Base-by-base conservation (phyloP, 2,329 filamentous ascomycete genomes). In the Laburnicola sp. region DNA sequence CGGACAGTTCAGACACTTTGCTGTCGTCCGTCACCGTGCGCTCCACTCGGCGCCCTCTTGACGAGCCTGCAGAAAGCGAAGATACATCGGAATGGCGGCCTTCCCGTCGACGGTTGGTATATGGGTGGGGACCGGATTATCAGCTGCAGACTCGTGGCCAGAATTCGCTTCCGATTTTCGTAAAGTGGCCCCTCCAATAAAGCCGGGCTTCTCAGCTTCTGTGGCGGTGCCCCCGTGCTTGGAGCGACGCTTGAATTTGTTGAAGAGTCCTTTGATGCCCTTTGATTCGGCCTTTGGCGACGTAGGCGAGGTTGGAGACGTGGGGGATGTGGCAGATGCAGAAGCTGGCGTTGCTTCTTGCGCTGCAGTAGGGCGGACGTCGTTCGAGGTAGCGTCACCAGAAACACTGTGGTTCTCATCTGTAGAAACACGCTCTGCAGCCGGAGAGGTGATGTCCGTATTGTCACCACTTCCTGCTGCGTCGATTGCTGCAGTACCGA, bases 181-280 rank as follows among this genome's bases (percentile, higher is more conserved):
- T 6, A 72, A 65, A 25, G 70, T 68, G 1, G 74, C 74, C 53
- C 78, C 82, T 16, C 74, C 74, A 37, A 79, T 76, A 25, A 74
- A 72, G 0, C 72, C 74, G 2, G 75, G 49, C n/a, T 59, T 59
- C 0, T 63, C 38, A 22, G 49, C 8, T 16, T 58, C 61, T 11
- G 59, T 60, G 10, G 54, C 50, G 30, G 51, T 23, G 9, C 63
- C 50, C n/a, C n/a, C n/a, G 38, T 69, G 68, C 57, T 69, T 73
- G 9, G 72, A 72, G 21, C 68, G 69, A 25, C 72, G 71, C 50
- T 72, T 75, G 48, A 76, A 50, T 28, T 73, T 74, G 57, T 56
- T 66, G 30, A 76, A 54, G 30, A 76, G 60, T 1, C 62, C 65
- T 28, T 72, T 73, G 53, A 76, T 56, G 10, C 71, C 66, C 39